Conservation (phyloP, 768 basidiomycete species). For the Termitomyces sp. region DNA sequence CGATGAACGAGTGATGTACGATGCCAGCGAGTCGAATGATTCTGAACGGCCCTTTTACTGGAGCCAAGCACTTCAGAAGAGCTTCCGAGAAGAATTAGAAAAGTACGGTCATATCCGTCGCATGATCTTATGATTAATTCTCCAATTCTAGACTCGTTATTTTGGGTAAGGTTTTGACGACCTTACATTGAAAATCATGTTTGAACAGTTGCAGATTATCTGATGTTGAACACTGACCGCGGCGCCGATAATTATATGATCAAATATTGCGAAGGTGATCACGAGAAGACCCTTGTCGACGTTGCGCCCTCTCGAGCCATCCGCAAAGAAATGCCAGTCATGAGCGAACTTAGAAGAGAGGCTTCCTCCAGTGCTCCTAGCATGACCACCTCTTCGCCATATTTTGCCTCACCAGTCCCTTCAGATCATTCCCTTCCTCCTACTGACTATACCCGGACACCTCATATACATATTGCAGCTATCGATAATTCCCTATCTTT, state of each 20-base stretch:
- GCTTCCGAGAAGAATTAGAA: conserved; percentile 86
- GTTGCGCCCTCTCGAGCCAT: conserved; percentile 74
- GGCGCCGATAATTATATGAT: conserved; percentile 92
- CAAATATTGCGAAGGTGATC: conserved; percentile 81
- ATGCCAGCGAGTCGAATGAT: conserved; percentile 58
- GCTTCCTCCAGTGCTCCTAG: conserved; percentile 33
- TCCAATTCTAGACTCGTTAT: conserved; percentile 67
- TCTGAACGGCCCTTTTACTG: conserved; percentile 73
- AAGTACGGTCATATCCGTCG: conserved; percentile 49
- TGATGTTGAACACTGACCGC: conserved; percentile 92
- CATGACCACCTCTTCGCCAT: conserved; percentile 38
- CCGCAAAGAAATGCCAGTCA: conserved; percentile 65
- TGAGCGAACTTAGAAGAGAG: conserved; percentile 63
- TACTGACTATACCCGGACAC: conserved; percentile 55
- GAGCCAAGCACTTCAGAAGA: conserved; percentile 74
- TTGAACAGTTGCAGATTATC: conserved; percentile 56
- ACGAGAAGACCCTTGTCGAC: conserved; percentile 76
- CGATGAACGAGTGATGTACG: conserved; percentile 68
- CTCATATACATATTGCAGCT: conserved; percentile 89
- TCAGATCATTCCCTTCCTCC: conserved; percentile 34
- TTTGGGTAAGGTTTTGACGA: conserved; percentile 51
- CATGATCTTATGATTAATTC: conserved; percentile 10
- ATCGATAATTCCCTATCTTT: conserved; percentile 94
- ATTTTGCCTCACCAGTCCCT: conserved; percentile 34
- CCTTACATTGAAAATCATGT: not conserved